Evolutionary conservation across 108 stramenopile genomes (phyloP).

Genomic region (Skeletonema menzelii): DNA sequence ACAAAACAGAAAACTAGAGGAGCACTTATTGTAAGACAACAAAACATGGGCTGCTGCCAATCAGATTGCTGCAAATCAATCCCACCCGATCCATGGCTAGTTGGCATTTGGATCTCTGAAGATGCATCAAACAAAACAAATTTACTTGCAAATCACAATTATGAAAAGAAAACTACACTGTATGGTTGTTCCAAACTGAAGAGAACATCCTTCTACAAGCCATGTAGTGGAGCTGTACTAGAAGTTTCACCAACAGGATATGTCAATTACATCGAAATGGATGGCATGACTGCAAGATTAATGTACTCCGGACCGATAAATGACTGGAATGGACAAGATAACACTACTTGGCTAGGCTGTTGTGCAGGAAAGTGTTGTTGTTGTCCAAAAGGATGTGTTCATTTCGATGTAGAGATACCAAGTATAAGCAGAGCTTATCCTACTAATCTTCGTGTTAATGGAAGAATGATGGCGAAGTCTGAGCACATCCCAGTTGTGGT

Average conservation of each 20-base stretch:
- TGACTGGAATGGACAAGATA: constrained; percentile 1
- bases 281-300: neutral
- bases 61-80: neutral
- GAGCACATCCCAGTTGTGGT: neutral
- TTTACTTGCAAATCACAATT: constrained; percentile 1
- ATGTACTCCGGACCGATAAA: constrained; percentile 1
- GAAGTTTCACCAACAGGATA: neutral
- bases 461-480: neutral
- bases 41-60: neutral
- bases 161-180: neutral
- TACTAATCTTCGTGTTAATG: constrained; percentile 1
- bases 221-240: neutral
- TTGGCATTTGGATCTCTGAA: constrained; percentile 6
- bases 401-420: constrained; percentile 8
- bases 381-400: constrained; percentile 7
- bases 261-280: constrained; percentile 1
- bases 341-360: neutral
- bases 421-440: neutral
- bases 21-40: neutral
- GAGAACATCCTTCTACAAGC: neutral
- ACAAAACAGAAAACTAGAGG: neutral
- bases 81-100: neutral
- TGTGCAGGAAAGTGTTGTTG: constrained; percentile 4
- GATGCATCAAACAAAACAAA: neutral
- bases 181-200: neutral